Evolutionary conservation across 2,329 filamentous ascomycete genomes (phyloP).

Genomic region (Pestalotiopsis sp.): DNA sequence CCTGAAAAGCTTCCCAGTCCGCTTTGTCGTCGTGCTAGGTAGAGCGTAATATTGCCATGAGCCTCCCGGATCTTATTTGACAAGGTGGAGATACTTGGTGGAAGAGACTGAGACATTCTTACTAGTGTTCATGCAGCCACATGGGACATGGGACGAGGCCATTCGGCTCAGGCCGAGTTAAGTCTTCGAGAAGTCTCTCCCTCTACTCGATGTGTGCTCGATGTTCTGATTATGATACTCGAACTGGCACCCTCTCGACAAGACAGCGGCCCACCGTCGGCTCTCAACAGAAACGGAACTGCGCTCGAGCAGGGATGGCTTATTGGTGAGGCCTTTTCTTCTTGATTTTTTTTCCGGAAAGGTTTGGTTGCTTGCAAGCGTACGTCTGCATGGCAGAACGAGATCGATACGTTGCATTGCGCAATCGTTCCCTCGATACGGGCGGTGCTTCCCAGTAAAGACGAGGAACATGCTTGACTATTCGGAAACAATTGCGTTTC

Average conservation of each 20-base stretch:
- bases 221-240: neutral
- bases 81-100: neutral
- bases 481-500: conserved; percentile 1
- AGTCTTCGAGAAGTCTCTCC: neutral
- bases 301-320: neutral
- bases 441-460: neutral
- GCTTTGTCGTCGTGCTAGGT: neutral
- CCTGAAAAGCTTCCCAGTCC: neutral
- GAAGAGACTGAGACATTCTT: neutral
- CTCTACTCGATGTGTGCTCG: neutral
- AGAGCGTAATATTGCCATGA: neutral
- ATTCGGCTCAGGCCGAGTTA: conserved; percentile 1
- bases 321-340: neutral
- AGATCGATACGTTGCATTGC: conserved; percentile 1
- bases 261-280: neutral
- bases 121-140: conserved; percentile 4
- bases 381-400: neutral
- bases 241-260: neutral
- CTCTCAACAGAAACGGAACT: neutral
- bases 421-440: neutral
- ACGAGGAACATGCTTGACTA: neutral
- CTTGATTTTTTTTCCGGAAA: neutral
- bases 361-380: neutral
- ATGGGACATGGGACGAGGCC: conserved; percentile 5
- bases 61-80: neutral